Conservation (phyloP, 371 early-diverging fungal genomes). For the Apophysomyces ossiformis region DNA sequence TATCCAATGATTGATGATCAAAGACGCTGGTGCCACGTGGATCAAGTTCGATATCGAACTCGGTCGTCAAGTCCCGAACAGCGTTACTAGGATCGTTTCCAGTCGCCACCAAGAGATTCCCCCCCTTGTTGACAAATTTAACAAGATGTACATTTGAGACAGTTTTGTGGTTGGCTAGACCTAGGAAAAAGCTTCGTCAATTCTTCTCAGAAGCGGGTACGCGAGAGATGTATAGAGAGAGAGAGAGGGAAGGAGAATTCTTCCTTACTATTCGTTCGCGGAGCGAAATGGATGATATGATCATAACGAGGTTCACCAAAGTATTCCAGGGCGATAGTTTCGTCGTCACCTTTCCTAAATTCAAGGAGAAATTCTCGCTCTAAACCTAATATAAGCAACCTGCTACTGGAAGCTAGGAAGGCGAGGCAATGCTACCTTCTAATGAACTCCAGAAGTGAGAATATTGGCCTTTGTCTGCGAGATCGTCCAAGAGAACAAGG, state of each 20-base stretch:
- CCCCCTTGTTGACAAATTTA: conserved; percentile 88
- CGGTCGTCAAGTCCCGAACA: conserved; percentile 79
- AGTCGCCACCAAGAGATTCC: conserved; percentile 85
- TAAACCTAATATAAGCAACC: conserved; percentile 25
- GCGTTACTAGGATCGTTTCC: conserved; percentile 66
- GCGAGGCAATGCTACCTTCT: conserved; percentile 48
- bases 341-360: conserved; percentile 46
- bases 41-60: conserved; percentile 89
- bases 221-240: background rate
- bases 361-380: conserved; percentile 68
- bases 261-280: conserved; percentile 60
- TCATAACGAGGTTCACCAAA: conserved; percentile 66
- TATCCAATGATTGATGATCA: conserved; percentile 68
- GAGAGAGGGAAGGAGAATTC: background rate
- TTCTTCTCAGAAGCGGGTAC: background rate
- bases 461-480: conserved; percentile 56
- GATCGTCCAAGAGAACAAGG: conserved; percentile 76
- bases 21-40: conserved; percentile 65
- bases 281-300: conserved; percentile 76
- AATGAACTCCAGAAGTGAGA: conserved; percentile 67
- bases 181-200: conserved; percentile 16
- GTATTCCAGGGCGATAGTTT: conserved; percentile 24
- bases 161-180: conserved; percentile 46
- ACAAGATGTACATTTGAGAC: conserved; percentile 66
- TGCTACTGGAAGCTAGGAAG: background rate